Conservation (phyloP, 305 asterid genomes). For the Ilex paraguariensis region DNA sequence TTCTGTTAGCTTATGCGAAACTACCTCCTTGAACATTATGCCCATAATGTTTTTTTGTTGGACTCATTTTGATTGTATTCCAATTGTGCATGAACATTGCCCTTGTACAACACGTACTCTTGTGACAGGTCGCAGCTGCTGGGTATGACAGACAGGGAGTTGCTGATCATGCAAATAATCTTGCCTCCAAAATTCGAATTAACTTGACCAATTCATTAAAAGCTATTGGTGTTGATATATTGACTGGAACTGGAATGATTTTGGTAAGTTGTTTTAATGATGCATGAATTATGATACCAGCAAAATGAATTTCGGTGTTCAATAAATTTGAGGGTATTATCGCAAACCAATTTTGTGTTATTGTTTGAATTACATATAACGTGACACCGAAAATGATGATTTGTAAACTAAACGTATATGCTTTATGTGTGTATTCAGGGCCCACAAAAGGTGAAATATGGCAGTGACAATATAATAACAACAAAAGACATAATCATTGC, state of each 20-base stretch:
- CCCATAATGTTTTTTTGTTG: background rate
- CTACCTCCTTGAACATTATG: too few relatives aligned
- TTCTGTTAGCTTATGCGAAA: too few relatives aligned
- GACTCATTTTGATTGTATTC: too few relatives aligned
- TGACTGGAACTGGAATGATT: conserved; percentile 80
- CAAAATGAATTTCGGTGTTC: too few relatives aligned
- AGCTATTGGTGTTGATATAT: conserved; percentile 90
- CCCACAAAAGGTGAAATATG: conserved; percentile 88
- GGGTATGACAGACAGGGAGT: conserved; percentile 96
- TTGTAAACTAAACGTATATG: too few relatives aligned
- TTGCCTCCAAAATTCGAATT: conserved; percentile 86
- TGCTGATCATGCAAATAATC: conserved; percentile 93
- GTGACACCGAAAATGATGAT: too few relatives aligned
- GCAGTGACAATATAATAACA: conserved; percentile 64
- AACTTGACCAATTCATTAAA: conserved; percentile 90
- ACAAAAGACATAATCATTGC: conserved; percentile 94
- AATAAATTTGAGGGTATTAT: too few relatives aligned
- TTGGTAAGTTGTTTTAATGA: conserved; percentile 45
- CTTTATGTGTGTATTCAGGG: conserved; percentile 45
- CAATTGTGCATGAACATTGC: too few relatives aligned
- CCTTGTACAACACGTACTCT: background rate
- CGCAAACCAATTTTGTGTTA: background rate
- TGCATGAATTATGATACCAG: background rate
- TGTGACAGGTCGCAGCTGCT: conserved; percentile 83
- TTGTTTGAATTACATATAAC: too few relatives aligned